phyloP scores from a whole-genome alignment of 345 rosid genomes.

The Odontarrhena argentea region DNA sequence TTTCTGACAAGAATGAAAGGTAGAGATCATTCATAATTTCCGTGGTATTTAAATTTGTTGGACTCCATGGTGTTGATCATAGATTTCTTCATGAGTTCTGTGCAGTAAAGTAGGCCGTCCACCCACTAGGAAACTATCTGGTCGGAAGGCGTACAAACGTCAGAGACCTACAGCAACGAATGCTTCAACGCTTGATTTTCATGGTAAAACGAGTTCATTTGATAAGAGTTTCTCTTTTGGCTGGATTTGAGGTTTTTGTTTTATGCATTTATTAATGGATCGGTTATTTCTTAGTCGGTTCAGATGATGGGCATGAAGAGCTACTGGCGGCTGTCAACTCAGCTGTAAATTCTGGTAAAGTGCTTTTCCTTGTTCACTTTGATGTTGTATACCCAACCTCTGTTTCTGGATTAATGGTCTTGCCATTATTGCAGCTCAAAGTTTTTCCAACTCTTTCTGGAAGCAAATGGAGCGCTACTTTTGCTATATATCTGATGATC shows the following conservation, averaged over 20 bases:
- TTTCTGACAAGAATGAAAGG: constrained; percentile 81
- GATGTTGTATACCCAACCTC: constrained; percentile 21
- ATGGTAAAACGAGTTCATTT: constrained; percentile 56
- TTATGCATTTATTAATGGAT: constrained; percentile 35
- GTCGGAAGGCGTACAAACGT: constrained; percentile 79
- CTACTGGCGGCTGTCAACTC: constrained; percentile 79
- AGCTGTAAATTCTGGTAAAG: constrained; percentile 64
- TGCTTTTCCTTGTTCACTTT: constrained; percentile 25
- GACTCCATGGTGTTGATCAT: constrained; percentile 29
- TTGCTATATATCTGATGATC: constrained; percentile 67
- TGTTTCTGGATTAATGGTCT: constrained; percentile 37
- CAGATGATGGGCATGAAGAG: constrained; percentile 85
- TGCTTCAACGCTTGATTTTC: constrained; percentile 67
- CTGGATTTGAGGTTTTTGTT: constrained; percentile 2
- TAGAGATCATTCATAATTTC: constrained; percentile 37
- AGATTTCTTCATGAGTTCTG: constrained; percentile 37
- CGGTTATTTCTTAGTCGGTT: constrained; percentile 58
- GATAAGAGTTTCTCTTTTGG: constrained; percentile 28
- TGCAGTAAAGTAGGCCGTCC: constrained; percentile 93
- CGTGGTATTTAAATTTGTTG: background rate
- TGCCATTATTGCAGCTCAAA: constrained; percentile 55
- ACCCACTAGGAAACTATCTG: constrained; percentile 86
- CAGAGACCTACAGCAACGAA: constrained; percentile 61
- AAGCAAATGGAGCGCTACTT: constrained; percentile 76
- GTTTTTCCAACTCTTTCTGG: constrained; percentile 63